Evolutionary conservation across 108 stramenopile genomes (phyloP), one percentile per base, ranked within the genome.

Genomic region (Nitzschia sp.): DNA sequence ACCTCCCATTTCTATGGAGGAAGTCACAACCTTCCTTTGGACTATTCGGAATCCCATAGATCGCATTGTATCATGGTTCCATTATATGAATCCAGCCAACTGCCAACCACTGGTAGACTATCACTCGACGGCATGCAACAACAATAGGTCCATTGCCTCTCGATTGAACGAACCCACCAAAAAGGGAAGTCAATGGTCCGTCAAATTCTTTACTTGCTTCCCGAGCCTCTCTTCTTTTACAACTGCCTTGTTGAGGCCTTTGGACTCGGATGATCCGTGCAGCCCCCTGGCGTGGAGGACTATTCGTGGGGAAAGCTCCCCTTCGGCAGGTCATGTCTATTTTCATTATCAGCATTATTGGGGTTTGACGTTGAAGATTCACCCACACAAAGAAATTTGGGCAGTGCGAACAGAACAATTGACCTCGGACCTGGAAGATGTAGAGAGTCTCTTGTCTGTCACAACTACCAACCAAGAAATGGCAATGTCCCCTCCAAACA

Each of bases 351-450:
- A 53, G 41, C 48, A 48, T 26, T 71, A 71, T 63, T 63, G 61
- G 70, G 63, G 22, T 1, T 12, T 53, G 34, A 71, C 70, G 0
- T 14, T 71, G 41, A 61, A 19, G 17, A 62, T 57, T 38, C 51
- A 63, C 0, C 60, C 61, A 6, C 46, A 73, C 41, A 73, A 76
- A 53, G 76, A 80, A 60, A 21, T 76, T 0, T 44, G 77, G 65
- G 76, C 77, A 0, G n/a, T 77, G 11, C 80, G 80, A 2, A 76
- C 60, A n/a, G 71, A 80, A 56, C 34, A 63, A 44, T 53, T 80
- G 15, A 73, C 71, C 66, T 57, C 68, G 8, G 80, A 80, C 34
- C 19, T 72, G 42, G 37, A 43, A 14, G 29, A 20, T 19, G 6
- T 72, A 9, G 60, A 72, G 51, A 0, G 10, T 34, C 44, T 57